Percentiles rank a stretch among this genome's conserved stretches.
These are phyloP conservation scores for Aechmea fasciata DNA, from an alignment of 176 grass and related monocot species.

Conservation along the genomic window DNA sequence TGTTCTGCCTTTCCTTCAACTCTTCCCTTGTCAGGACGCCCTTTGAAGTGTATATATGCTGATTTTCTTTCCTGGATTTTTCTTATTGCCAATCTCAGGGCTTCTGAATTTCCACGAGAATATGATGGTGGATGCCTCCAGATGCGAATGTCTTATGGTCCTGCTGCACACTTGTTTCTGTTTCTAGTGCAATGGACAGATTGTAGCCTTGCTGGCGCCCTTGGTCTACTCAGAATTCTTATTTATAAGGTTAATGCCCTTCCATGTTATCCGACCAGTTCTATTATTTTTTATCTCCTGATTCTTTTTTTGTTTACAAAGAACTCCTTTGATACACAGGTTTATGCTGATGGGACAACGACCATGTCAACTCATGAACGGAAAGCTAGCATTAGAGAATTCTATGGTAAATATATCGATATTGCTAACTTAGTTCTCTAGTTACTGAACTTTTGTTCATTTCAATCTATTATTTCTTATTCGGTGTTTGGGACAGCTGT, in stretches of 20 bases:
- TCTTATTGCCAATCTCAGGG: conserved; percentile 38
- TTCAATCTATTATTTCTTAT: conserved; percentile 26
- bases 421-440: not conserved
- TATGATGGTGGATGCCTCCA: conserved; percentile 84
- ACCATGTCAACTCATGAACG: conserved; percentile 94
- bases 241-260: conserved; percentile 58
- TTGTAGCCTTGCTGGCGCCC: conserved; percentile 73
- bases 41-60: not conserved
- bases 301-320: conserved; percentile 15
- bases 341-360: conserved; percentile 82
- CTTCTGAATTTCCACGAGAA: conserved; percentile 72
- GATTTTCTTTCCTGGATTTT: not conserved
- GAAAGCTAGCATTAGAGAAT: conserved; percentile 81
- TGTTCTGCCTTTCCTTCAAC: conserved; percentile 10
- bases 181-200: conserved; percentile 87
- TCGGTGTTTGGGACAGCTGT: conserved; percentile 40
- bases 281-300: not conserved
- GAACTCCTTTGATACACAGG: conserved; percentile 28
- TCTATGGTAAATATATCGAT: conserved; percentile 50
- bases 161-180: conserved; percentile 82
- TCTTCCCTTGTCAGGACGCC: not conserved
- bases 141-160: conserved; percentile 88
- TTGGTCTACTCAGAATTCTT: conserved; percentile 80
- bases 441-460: not conserved
- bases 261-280: not conserved